Base-by-base conservation (phyloP, 169 alveolate species). In the Eimeria acervulina region DNA sequence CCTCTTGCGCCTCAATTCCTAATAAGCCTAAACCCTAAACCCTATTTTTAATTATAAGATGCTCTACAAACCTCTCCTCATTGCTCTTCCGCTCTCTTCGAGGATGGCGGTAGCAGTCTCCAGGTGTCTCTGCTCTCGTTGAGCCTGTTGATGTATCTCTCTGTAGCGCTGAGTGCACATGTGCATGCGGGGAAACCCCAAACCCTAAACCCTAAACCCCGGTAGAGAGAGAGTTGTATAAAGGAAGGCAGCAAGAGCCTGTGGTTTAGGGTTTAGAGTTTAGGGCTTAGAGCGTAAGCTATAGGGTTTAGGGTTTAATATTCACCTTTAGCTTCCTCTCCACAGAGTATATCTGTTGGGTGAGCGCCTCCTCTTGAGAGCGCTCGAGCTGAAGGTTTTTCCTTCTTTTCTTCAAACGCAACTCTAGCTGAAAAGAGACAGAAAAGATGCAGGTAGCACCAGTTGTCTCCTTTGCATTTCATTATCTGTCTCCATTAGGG, bases 221-320 rank as follows among this genome's bases (percentile, higher is more conserved):
- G 15, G 6, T 51, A 47, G 0, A 51, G 59, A 51, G 59, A 0
- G 7, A 17, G 59, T 12, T 12, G 68, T 59, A 0, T 59, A 12
- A 21, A 17, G 68, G 0, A 12, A 59, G 68, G 28, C 8, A 17
- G 1, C 68, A 59, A 59, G 19, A 0, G 1, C 68, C 68, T 5
- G 19, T 0, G 80, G 80, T 68, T 13, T 68, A 68, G 80, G 80
- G 42, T 68, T 68, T 68, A 68, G 80, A 42, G 42, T 68, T 68
- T 68, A 68, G 80, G 80, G 80, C 15, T 61, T 61, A 61, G 74
- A 26, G 74, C 15, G 5, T 61, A 61, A 8, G 74, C 10, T 61
- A 8, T 61, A 61, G 74, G 74, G 74, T 13, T 68, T 68, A 68
- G 42, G 80, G 80, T 68, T 68, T 68, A 28, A 19, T 38, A 42